These are phyloP conservation scores for Bryoerythrophyllum caledonicum DNA, from an alignment of 225 moss, liverwort and hornwort species.

Conservation along the genomic window DNA sequence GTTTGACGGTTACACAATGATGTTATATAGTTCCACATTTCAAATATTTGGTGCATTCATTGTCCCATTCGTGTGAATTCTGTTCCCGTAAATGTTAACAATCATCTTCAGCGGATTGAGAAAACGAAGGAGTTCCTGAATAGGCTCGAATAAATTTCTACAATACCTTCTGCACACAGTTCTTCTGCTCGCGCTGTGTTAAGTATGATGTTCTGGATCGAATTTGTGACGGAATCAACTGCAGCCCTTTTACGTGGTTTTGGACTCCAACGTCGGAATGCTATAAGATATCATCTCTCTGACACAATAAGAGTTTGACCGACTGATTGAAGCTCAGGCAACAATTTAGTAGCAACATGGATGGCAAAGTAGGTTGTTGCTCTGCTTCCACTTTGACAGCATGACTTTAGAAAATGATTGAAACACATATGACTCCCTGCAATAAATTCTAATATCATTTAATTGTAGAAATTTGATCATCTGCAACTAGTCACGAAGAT, in stretches of 20 bases:
- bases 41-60: neutral
- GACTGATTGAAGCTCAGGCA: neutral
- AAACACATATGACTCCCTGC: no score
- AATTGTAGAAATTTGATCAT: no score
- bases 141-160: neutral
- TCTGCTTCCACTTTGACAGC: neutral
- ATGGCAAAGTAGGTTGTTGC: no score
- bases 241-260: neutral
- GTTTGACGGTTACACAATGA: neutral
- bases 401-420: neutral
- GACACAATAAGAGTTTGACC: neutral
- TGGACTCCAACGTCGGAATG: neutral
- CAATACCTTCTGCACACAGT: neutral
- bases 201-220: neutral
- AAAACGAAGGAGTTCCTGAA: no score
- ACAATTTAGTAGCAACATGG: neutral
- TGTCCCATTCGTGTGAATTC: neutral
- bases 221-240: neutral
- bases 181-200: no score
- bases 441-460: no score
- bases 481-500: no score
- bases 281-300: neutral
- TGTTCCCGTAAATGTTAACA: neutral
- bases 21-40: conserved; percentile 1
- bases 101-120: neutral